A percentile compares a stretch with the other conserved stretches of the same genome.
phyloP scores from a whole-genome alignment of 768 basidiomycete species.

The Termitomyces sp. region DNA sequence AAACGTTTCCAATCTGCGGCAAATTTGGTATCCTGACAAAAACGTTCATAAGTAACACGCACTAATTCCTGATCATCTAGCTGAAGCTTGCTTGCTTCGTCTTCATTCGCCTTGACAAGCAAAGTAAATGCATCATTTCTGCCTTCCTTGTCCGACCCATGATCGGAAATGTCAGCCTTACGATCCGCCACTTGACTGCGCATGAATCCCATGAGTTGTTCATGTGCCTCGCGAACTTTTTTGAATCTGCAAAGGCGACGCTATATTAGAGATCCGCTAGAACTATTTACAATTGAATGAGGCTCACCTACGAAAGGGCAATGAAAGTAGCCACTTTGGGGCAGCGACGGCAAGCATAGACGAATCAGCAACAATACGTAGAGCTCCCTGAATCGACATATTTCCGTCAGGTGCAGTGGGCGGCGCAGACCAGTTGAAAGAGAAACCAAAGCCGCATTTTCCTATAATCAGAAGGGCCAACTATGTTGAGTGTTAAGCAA shows the following conservation, averaged over 20 bases:
- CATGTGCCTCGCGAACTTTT: slow-evolving; percentile 25
- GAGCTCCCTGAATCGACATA: slow-evolving; percentile 36
- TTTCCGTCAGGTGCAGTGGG: slow-evolving; percentile 32
- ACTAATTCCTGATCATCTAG: slow-evolving; percentile 41
- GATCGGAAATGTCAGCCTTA: slow-evolving; percentile 26
- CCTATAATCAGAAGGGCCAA: slow-evolving; percentile 41
- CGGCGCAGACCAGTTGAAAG: slow-evolving; percentile 38
- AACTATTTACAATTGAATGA: background rate
- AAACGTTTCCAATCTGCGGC: slow-evolving; percentile 50
- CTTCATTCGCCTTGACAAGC: slow-evolving; percentile 44
- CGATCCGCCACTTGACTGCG: slow-evolving; percentile 31
- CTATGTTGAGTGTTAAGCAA: slow-evolving; percentile 20
- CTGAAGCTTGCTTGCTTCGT: slow-evolving; percentile 35
- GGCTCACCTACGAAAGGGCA: slow-evolving; percentile 33
- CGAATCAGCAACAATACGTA: slow-evolving; percentile 31
- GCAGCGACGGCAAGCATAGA: slow-evolving; percentile 22
- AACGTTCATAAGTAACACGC: slow-evolving; percentile 7
- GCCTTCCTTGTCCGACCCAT: background rate
- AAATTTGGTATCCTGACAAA: background rate
- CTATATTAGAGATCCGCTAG: background rate
- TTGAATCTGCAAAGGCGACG: slow-evolving; percentile 22
- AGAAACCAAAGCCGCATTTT: slow-evolving; percentile 45
- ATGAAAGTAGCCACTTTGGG: slow-evolving; percentile 35
- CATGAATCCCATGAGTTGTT: slow-evolving; percentile 35
- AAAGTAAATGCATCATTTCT: slow-evolving; percentile 37